Conservation (phyloP, 2,329 filamentous ascomycete species). For the Colletotrichum shisoi region DNA sequence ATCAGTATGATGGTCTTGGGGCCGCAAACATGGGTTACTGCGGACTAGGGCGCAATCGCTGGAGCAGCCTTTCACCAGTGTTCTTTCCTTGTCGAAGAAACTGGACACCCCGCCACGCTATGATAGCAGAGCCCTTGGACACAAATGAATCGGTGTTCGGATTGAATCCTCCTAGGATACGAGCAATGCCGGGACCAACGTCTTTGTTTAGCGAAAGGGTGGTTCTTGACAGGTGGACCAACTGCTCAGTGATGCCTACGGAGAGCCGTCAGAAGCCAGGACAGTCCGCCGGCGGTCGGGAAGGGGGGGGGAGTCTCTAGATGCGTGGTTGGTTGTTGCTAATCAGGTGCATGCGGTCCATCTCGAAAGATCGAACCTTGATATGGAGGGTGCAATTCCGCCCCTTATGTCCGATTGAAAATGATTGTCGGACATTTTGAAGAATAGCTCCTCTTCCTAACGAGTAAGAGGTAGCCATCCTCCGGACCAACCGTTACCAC, state of each 20-base stretch:
- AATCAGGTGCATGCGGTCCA: neutral
- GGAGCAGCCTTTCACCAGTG: neutral
- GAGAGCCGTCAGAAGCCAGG: neutral
- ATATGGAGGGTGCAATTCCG: neutral
- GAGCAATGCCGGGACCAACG: neutral
- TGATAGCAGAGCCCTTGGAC: neutral
- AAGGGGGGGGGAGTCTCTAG: neutral
- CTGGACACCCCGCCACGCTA: neutral
- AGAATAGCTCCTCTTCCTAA: neutral
- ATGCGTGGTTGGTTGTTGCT: neutral
- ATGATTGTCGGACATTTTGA: neutral
- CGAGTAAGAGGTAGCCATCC: neutral
- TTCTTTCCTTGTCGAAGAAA: neutral
- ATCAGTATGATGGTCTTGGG: neutral
- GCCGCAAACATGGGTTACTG: neutral
- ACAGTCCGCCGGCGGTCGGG: neutral
- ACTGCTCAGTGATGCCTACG: neutral
- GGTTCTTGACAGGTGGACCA: neutral
- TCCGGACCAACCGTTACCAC: neutral
- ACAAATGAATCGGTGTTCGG: neutral
- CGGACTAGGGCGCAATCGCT: neutral
- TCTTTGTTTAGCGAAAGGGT: neutral
- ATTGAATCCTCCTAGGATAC: too few species aligned
- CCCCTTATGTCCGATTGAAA: too few species aligned
- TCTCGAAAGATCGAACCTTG: too few species aligned